These are phyloP conservation scores for Neotropicomus parvogracilis DNA, from an alignment of 1,284 basidiomycete genomes.

Conservation along the genomic window DNA sequence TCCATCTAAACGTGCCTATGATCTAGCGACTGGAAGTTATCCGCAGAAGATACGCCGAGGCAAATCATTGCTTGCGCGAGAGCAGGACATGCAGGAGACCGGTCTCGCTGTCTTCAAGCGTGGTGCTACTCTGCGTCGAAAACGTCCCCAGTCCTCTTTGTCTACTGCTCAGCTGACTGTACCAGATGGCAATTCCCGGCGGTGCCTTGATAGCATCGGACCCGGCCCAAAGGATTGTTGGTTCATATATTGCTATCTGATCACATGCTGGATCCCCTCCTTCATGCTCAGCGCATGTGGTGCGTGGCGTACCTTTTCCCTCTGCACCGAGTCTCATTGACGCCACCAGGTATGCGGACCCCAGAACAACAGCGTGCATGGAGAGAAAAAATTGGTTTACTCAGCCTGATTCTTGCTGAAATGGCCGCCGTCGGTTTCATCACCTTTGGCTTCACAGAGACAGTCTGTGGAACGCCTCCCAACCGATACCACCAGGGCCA, in stretches of 20 bases:
- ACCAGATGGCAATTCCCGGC: constrained; percentile 43
- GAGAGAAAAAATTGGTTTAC: constrained; percentile 96
- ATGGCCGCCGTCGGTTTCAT: constrained; percentile 97
- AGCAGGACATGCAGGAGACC: constrained; percentile 84
- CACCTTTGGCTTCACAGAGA: constrained; percentile 98
- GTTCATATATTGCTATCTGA: constrained; percentile 92
- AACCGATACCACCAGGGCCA: constrained; percentile 77
- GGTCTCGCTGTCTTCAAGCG: constrained; percentile 86
- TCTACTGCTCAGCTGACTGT: constrained; percentile 35
- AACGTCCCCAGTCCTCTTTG: constrained; percentile 48
- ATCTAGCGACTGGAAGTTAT: constrained; percentile 76
- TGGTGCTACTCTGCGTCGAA: constrained; percentile 71
- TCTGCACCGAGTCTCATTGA: constrained; percentile 8
- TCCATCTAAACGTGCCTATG: constrained; percentile 8
- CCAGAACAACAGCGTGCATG: constrained; percentile 95
- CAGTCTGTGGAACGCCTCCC: constrained; percentile 85
- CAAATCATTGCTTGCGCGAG: constrained; percentile 81
- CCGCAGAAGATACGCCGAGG: constrained; percentile 78
- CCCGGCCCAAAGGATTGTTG: constrained; percentile 90
- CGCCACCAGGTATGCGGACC: constrained; percentile 70
- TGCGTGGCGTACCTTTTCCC: constrained; percentile 36
- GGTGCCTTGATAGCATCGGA: constrained; percentile 66
- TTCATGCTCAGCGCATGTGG: constrained; percentile 67
- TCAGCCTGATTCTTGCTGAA: constrained; percentile 73
- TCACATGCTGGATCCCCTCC: constrained; percentile 83